A percentile compares a stretch with the other conserved stretches of the same genome.
Evolutionary conservation across 139 green algal species (phyloP).

Genomic region (Monoraphidium neglectum): DNA sequence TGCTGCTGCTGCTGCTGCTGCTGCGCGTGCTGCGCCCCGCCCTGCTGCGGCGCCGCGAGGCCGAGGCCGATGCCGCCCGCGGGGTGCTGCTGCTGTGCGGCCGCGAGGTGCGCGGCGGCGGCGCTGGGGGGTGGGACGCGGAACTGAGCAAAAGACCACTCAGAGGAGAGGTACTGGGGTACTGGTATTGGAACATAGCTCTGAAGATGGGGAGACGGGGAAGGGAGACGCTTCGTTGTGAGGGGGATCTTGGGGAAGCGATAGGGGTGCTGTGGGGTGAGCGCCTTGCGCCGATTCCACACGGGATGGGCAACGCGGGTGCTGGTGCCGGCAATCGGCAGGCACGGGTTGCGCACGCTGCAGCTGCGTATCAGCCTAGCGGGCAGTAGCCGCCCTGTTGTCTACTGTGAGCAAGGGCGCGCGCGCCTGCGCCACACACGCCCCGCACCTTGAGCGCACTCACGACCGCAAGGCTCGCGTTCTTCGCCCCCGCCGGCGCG

Average conservation of each 20-base stretch:
- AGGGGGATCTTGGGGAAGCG: not conserved
- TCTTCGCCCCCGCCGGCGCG: not conserved
- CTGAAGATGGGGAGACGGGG: slow-evolving; percentile 13
- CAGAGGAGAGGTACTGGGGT: slow-evolving; percentile 85
- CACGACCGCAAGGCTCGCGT: not conserved
- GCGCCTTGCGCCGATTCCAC: not conserved
- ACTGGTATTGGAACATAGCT: slow-evolving; percentile 60
- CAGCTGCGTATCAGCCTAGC: too few relatives aligned
- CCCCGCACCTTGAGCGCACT: not conserved
- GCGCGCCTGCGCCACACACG: too few relatives aligned
- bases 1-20: slow-evolving; percentile 4
- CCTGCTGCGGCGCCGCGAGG: not conserved
- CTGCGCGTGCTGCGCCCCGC: not conserved
- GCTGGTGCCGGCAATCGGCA: not conserved
- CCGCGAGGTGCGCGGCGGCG: not conserved
- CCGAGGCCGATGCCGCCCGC: not conserved
- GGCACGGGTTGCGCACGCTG: not conserved
- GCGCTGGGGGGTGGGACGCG: slow-evolving; percentile 27
- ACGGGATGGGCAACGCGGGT: not conserved
- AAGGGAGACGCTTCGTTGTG: not conserved
- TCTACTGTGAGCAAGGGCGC: too few relatives aligned
- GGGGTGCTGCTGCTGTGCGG: not conserved
- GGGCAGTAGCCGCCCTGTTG: too few relatives aligned
- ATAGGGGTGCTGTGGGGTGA: not conserved
- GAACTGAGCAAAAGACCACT: slow-evolving; percentile 92